These are phyloP conservation scores for Sonneratia caseolaris DNA, from an alignment of 345 rosid genomes.

Conservation along the genomic window DNA sequence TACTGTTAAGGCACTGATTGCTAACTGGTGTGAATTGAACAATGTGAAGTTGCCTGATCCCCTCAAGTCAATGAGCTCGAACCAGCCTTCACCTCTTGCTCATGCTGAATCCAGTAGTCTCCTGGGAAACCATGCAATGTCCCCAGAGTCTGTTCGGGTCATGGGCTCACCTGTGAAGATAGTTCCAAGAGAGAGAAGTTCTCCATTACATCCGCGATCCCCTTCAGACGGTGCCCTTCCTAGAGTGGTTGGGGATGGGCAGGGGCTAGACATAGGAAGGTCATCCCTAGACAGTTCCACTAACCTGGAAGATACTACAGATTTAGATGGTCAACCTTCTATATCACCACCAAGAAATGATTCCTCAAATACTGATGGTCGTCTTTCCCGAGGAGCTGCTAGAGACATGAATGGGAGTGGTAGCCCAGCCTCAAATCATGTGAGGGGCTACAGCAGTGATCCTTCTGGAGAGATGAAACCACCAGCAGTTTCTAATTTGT, in stretches of 20 bases:
- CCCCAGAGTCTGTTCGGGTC: conserved; percentile 38
- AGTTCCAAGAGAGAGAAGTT: conserved; percentile 30
- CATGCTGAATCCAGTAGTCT: conserved; percentile 37
- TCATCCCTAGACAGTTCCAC: conserved; percentile 37
- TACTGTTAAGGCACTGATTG: conserved; percentile 87
- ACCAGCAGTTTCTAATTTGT: conserved; percentile 31
- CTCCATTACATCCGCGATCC: conserved; percentile 58
- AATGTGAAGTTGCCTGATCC: conserved; percentile 84
- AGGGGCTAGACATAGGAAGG: conserved; percentile 38
- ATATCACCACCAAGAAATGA: conserved; percentile 44
- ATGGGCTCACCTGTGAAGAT: conserved; percentile 33
- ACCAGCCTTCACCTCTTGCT: conserved; percentile 45
- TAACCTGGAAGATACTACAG: conserved; percentile 36
- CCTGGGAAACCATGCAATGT: conserved; percentile 27
- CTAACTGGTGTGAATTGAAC: conserved; percentile 89
- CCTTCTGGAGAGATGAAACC: conserved; percentile 68
- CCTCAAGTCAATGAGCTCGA: conserved; percentile 36
- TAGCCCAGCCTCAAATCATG: conserved; percentile 44
- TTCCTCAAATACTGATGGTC: conserved; percentile 32
- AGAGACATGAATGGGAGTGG: conserved; percentile 48
- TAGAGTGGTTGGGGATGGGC: conserved; percentile 40
- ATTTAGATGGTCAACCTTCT: conserved; percentile 38
- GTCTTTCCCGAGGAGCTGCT: conserved; percentile 34
- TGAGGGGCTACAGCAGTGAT: conserved; percentile 57
- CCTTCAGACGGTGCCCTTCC: conserved; percentile 46